Base-by-base conservation (phyloP, 192 early-diverging fungal genomes). In the Funneliformis mosseae region DNA sequence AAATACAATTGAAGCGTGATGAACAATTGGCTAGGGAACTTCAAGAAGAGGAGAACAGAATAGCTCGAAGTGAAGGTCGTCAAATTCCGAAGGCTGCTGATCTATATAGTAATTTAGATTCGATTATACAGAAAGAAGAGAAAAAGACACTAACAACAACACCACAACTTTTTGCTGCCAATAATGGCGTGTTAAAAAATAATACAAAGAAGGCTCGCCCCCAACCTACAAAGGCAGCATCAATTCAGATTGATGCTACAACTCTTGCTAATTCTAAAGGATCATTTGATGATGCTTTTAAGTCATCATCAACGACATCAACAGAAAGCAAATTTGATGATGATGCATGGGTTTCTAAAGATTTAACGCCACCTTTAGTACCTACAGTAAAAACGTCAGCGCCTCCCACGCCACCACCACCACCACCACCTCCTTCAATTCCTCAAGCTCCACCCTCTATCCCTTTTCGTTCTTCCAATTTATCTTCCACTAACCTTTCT, bases 1-100 rank as follows among this genome's bases (percentile, higher is more conserved):
- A 88, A 78, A 81, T 85, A 28, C 94, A 95, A 84, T 91, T 95
- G 39, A 87, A 91, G 72, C 81, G 89, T 10, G 97, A 98, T 83
- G 96, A 96, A 82, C 87, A 86, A 27, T 85, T 96, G 78, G 97
- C 96, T 3, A 89, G 96, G 16, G 86, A 91, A 76, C 85, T 98
- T 66, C 96, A 98, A 82, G 89, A 94, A 59, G 88, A 91, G 42
- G 92, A 95, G 63, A 85, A 84, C 45, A 50, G 61, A n/a, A 81
- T 74, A 25, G 83, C 84, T 61, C 82, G 74, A 1, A 55, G 77
- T 41, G 81, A 76, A 69, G 81, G 80, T 33, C 60, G 55, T 33
- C 3, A 27, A 60, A 63, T 75, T 9, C 80, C 69, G 28, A 69
- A 55, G 33, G n/a, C 12, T 75, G 70, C 46, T 74, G 66, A 77